Percentiles rank a stretch among this genome's conserved stretches.
phyloP scores from a whole-genome alignment of 371 early-diverging fungal species.

The Saksenaea vasiformis region DNA sequence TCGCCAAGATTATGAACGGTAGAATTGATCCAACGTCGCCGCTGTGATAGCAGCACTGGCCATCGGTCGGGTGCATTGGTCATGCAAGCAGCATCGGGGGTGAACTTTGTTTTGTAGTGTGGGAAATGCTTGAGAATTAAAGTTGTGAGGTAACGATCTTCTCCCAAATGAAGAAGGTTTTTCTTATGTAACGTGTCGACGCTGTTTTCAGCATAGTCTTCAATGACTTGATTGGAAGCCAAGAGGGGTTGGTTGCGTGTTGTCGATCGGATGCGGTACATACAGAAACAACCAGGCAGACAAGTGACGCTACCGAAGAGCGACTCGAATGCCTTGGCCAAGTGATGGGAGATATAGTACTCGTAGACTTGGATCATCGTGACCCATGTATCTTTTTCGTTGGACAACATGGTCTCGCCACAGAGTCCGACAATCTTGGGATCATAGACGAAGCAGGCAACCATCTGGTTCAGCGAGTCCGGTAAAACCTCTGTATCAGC shows the following conservation, averaged over 20 bases:
- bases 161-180: conserved; percentile 82
- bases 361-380: conserved; percentile 99
- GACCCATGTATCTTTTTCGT: conserved; percentile 88
- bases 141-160: conserved; percentile 96
- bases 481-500: conserved; percentile 91
- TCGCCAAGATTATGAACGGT: conserved; percentile 96
- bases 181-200: conserved; percentile 98
- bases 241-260: conserved; percentile 86
- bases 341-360: conserved; percentile 98
- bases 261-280: conserved; percentile 89
- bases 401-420: conserved; percentile 89
- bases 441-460: conserved; percentile 81
- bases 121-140: conserved; percentile 99
- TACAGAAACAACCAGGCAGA: conserved; percentile 95
- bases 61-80: conserved; percentile 96
- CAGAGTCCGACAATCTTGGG: conserved; percentile 88
- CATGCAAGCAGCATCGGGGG: conserved; percentile 88
- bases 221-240: conserved; percentile 85
- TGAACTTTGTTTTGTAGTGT: conserved; percentile 95
- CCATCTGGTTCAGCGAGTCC: conserved; percentile 78
- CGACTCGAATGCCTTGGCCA: conserved; percentile 98
- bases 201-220: conserved; percentile 93
- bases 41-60: conserved; percentile 82
- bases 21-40: conserved; percentile 95
- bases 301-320: conserved; percentile 97